Evolutionary conservation across 2,329 filamentous ascomycete species (phyloP), one percentile per base, ranked within the genome.

Genomic region (Claviceps quebecensis): DNA sequence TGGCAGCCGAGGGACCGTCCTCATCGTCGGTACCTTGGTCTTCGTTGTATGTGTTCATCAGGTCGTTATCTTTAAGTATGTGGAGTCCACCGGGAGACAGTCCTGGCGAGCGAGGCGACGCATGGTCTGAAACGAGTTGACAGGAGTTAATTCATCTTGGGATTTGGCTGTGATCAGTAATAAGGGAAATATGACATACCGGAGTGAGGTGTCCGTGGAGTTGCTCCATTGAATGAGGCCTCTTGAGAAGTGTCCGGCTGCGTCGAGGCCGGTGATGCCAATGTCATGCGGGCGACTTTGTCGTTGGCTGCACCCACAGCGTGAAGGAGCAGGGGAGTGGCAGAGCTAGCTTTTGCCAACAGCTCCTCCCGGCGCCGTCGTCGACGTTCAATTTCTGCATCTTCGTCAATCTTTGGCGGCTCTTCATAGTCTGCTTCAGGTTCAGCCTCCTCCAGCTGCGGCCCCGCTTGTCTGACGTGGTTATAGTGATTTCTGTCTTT

Each of bases 1-100:
- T 87, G 53, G 88, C 89, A 45, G 90, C 90, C n/a, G 89, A 95
- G 5, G 87, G 86, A 6, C 84, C 87, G 60, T 93, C 84, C 56
- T 80, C 77, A 2, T 73, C 71, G 11, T 62, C 57, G 16, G 14
- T 19, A 17, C 56, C 55, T 47, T 70, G 68, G 43, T 59, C 59
- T 55, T 71, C 67, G 38, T 69, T 72, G 58, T 80, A 75, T 5
- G 63, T 71, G 61, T 87, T 86, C 65, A 81, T 78, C 56, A 87
- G 73, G 57, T 83, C 78, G 52, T 79, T 74, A 61, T 87, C 84
- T 59, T 81, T 77, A 59, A 78, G 70, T 59, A 87, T 74, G 53
- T 80, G 76, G 55, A 87, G 76, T 11, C 72, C 75, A 52, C 73
- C 73, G 5, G 81, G 78, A 8, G 78, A 52, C 74, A 71, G 54